phyloP scores from a whole-genome alignment of 2,329 filamentous ascomycete species.

The Aspergillus neotritici region DNA sequence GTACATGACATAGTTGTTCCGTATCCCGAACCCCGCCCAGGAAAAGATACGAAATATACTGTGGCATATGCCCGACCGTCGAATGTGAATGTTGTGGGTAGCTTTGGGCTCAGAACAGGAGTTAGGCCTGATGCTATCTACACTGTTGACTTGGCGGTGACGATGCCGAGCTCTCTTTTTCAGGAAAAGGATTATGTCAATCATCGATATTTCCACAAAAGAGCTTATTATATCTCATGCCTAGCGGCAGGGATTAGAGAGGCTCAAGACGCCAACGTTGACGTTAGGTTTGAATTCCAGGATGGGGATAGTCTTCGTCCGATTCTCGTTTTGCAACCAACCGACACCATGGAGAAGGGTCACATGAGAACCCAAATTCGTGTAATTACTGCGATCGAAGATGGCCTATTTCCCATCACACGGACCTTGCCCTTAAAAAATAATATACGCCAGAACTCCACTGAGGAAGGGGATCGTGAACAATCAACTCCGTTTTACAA shows the following conservation, averaged over 20 bases:
- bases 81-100: conserved; percentile 81
- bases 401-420: conserved; percentile 61
- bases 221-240: conserved; percentile 84
- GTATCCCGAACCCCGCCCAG: conserved; percentile 74
- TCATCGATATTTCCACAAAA: conserved; percentile 88
- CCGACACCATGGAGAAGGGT: conserved; percentile 30
- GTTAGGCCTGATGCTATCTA: conserved; percentile 52
- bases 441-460: conserved; percentile 58
- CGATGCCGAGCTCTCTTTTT: conserved; percentile 73
- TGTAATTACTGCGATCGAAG: conserved; percentile 68
- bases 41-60: conserved; percentile 72
- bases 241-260: conserved; percentile 65
- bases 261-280: conserved; percentile 49
- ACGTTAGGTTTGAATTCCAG: conserved; percentile 59
- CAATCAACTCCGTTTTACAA: conserved; percentile 81
- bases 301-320: conserved; percentile 74
- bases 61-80: conserved; percentile 69
- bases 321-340: conserved; percentile 48
- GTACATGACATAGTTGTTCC: conserved; percentile 67
- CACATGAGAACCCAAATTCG: conserved; percentile 57
- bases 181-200: conserved; percentile 94
- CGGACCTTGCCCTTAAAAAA: conserved; percentile 68
- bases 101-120: conserved; percentile 73
- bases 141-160: conserved; percentile 75
- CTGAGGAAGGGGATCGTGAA: conserved; percentile 32